These are phyloP conservation scores for Geotrichum fermentans DNA, from an alignment of 1,139 yeast species.

Conservation along the genomic window DNA sequence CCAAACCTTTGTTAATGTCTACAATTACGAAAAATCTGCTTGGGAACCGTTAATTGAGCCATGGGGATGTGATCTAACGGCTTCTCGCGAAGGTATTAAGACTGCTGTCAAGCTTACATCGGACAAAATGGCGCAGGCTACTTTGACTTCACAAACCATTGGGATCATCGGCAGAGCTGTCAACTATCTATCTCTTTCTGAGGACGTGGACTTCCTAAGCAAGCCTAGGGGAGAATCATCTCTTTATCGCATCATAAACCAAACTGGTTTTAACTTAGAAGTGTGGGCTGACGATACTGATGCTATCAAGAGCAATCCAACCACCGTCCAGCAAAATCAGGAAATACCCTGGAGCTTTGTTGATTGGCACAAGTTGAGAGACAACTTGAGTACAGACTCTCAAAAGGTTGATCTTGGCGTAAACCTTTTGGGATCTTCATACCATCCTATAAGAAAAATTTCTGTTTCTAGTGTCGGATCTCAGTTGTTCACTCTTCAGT, in stretches of 20 bases:
- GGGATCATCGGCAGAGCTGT: slow-evolving; percentile 39
- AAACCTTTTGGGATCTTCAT: slow-evolving; percentile 50
- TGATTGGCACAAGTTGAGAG: slow-evolving; percentile 86
- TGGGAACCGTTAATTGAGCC: slow-evolving; percentile 96
- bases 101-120: slow-evolving; percentile 43
- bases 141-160: slow-evolving; percentile 69
- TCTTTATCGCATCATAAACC: slow-evolving; percentile 74
- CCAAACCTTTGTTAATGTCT: slow-evolving; percentile 69
- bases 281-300: slow-evolving; percentile 61
- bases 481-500: slow-evolving; percentile 61
- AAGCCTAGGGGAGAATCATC: slow-evolving; percentile 59
- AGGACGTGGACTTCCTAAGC: slow-evolving; percentile 48
- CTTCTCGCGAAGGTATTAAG: slow-evolving; percentile 42
- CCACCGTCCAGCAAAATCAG: slow-evolving; percentile 46
- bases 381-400: slow-evolving; percentile 63
- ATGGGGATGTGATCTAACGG: slow-evolving; percentile 74
- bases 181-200: slow-evolving; percentile 70
- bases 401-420: slow-evolving; percentile 59
- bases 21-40: slow-evolving; percentile 83
- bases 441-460: slow-evolving; percentile 50
- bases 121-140: slow-evolving; percentile 68
- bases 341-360: slow-evolving; percentile 83
- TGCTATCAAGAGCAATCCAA: slow-evolving; percentile 21
- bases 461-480: slow-evolving; percentile 83
- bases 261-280: slow-evolving; percentile 74